Evolutionary conservation across 352 stramenopile species (phyloP).

Genomic region (Phytopythium cucurbitacearum): DNA sequence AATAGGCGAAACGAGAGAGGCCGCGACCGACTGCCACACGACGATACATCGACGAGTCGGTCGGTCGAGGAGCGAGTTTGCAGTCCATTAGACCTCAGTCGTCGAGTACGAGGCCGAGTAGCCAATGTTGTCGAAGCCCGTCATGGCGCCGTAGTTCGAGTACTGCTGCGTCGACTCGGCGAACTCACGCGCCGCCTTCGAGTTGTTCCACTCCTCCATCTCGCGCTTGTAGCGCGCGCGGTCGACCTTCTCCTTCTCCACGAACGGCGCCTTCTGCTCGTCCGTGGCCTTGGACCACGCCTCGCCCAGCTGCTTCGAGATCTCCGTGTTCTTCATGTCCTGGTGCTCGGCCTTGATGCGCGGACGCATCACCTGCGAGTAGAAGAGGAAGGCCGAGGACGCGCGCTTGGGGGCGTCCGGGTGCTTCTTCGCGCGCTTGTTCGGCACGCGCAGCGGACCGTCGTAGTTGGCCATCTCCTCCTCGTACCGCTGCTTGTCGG

Average conservation of each 20-base stretch:
- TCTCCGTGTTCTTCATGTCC: slow-evolving; percentile 95
- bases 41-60: no score
- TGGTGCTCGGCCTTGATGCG: slow-evolving; percentile 90
- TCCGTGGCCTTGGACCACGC: slow-evolving; percentile 90
- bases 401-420: slow-evolving; percentile 92
- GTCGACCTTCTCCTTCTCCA: slow-evolving; percentile 91
- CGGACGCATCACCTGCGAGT: slow-evolving; percentile 87
- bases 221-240: slow-evolving; percentile 91
- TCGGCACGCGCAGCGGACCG: slow-evolving; percentile 86
- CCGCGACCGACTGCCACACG: no score
- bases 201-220: slow-evolving; percentile 90
- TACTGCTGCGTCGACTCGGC: slow-evolving; percentile 83
- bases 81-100: slow-evolving; percentile 44
- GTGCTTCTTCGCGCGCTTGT: slow-evolving; percentile 95
- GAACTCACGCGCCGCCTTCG: slow-evolving; percentile 79
- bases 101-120: slow-evolving; percentile 73
- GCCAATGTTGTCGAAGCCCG: slow-evolving; percentile 76
- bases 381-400: slow-evolving; percentile 94
- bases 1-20: no score
- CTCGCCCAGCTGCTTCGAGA: slow-evolving; percentile 93
- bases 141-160: slow-evolving; percentile 74
- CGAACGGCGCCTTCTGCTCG: slow-evolving; percentile 88
- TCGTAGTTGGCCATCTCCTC: slow-evolving; percentile 93
- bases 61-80: slow-evolving; percentile 4
- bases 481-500: slow-evolving; percentile 93